Percentiles rank a stretch among this genome's conserved stretches.
These are phyloP conservation scores for Pittosporum tobira DNA, from an alignment of 129 eudicot genomes.

Conservation along the genomic window DNA sequence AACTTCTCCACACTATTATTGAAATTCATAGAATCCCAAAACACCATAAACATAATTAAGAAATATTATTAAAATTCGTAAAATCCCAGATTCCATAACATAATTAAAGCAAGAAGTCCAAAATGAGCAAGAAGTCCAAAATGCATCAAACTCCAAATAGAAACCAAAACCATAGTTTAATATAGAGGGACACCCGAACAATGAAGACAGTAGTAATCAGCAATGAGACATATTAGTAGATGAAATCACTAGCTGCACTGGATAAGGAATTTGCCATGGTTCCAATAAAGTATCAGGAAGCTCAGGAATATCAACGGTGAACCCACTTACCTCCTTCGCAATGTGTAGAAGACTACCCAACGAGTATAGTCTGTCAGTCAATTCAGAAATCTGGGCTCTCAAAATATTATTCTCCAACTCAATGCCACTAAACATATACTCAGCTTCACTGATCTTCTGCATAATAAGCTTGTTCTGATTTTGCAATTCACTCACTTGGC, in stretches of 20 bases:
- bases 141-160: too few relatives aligned
- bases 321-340: conserved; percentile 34
- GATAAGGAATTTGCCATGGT: conserved; percentile 51
- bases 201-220: background rate
- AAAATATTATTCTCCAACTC: conserved; percentile 35
- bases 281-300: conserved; percentile 32
- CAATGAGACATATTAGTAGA: conserved; percentile 22
- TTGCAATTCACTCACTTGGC: conserved; percentile 21
- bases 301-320: conserved; percentile 28
- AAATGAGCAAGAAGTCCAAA: too few relatives aligned
- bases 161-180: too few relatives aligned
- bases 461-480: conserved; percentile 17
- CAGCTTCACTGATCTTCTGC: conserved; percentile 17
- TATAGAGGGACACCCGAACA: too few relatives aligned
- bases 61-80: too few relatives aligned
- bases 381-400: conserved; percentile 40
- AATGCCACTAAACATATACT: conserved; percentile 17
- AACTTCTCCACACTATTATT: too few relatives aligned
- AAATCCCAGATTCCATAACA: too few relatives aligned
- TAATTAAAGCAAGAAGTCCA: too few relatives aligned
- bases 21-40: too few relatives aligned
- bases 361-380: conserved; percentile 36
- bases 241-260: conserved; percentile 21
- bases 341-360: conserved; percentile 31
- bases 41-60: too few relatives aligned